A percentile compares a stretch with the other conserved stretches of the same genome.
These are phyloP conservation scores for Arabidopsis hybrid DNA, from an alignment of 441 rosid species.

Conservation along the genomic window DNA sequence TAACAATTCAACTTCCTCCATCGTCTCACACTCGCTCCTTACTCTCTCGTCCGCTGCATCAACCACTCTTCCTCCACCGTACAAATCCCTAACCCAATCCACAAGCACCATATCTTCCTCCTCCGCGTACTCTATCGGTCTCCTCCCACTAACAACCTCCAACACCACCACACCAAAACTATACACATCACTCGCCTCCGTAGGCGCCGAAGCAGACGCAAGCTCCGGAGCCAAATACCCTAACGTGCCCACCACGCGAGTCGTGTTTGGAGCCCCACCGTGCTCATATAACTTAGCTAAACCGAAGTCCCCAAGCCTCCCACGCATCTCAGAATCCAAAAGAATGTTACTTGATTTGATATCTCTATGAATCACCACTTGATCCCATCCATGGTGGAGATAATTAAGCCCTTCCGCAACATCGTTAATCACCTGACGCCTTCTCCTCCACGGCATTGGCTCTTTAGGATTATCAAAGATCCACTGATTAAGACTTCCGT, in stretches of 20 bases:
- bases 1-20: conserved; percentile 56
- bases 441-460: conserved; percentile 55
- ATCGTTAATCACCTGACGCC: conserved; percentile 58
- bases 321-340: conserved; percentile 67
- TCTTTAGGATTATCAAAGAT: conserved; percentile 62
- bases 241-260: conserved; percentile 70
- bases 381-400: conserved; percentile 75
- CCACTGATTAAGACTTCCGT: conserved; percentile 63
- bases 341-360: conserved; percentile 67
- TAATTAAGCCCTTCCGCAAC: conserved; percentile 70
- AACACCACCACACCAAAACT: conserved; percentile 71
- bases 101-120: conserved; percentile 62
- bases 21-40: conserved; percentile 45
- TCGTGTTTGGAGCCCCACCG: conserved; percentile 64
- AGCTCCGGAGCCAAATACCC: conserved; percentile 73
- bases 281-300: conserved; percentile 64
- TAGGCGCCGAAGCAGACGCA: conserved; percentile 55
- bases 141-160: conserved; percentile 68
- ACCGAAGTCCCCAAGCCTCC: conserved; percentile 67
- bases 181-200: conserved; percentile 62
- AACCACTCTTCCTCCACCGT: conserved; percentile 47
- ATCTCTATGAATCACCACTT: conserved; percentile 68
- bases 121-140: conserved; percentile 55
- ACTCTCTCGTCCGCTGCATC: conserved; percentile 57
- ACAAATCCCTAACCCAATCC: conserved; percentile 64